These are phyloP conservation scores for Blepharisma stoltei DNA, from an alignment of 73 alveolate genomes.

Conservation along the genomic window DNA sequence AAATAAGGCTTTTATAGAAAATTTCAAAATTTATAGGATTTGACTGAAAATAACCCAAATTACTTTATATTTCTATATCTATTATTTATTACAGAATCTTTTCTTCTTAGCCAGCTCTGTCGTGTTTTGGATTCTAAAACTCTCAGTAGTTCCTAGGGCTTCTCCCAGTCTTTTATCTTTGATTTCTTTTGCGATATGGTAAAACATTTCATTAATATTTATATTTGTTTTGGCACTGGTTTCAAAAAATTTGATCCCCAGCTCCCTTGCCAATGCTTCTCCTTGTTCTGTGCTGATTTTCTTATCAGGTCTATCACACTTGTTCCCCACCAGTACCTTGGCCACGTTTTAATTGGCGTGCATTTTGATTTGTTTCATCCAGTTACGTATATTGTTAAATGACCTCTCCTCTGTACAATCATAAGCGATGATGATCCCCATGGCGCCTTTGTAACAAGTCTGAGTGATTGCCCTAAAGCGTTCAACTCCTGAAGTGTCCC, in stretches of 20 bases:
- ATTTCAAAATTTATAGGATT: too few relatives aligned
- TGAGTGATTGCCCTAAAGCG: conserved; percentile 43
- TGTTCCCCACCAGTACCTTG: conserved; percentile 51
- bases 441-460: conserved; percentile 60
- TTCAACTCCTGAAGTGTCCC: conserved; percentile 73
- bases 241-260: conserved; percentile 24
- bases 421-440: conserved; percentile 48
- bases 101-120: too few relatives aligned
- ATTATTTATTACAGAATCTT: too few relatives aligned
- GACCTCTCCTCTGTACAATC: conserved; percentile 52
- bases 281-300: conserved; percentile 22
- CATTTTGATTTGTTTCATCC: conserved; percentile 50
- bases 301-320: conserved; percentile 31
- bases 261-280: conserved; percentile 6
- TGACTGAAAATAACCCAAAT: too few relatives aligned
- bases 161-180: conserved; percentile 19
- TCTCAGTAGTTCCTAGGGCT: too few relatives aligned
- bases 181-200: conserved; percentile 7
- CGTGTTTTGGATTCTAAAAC: too few relatives aligned
- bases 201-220: conserved; percentile 17
- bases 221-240: conserved; percentile 32
- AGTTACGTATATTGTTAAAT: conserved; percentile 37
- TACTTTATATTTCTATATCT: too few relatives aligned
- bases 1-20: too few relatives aligned
- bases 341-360: conserved; percentile 51